Evolutionary conservation across 495 filamentous ascomycete species (phyloP).

Genomic region (Annulohypoxylon stygium): DNA sequence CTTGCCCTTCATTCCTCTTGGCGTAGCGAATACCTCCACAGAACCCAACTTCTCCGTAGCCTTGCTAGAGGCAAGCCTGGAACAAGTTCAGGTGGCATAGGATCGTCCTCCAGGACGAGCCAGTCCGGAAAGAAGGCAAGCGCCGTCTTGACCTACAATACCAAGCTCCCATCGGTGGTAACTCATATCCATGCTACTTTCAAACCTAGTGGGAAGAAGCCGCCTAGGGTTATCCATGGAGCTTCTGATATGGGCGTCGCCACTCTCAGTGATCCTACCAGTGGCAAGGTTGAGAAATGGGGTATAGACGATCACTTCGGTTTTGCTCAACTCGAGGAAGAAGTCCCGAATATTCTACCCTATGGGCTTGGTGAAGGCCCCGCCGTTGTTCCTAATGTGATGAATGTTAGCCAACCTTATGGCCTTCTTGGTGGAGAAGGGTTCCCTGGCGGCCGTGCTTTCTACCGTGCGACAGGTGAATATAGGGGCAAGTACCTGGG

Average conservation of each 20-base stretch:
- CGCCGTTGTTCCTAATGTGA: slow-evolving; percentile 81
- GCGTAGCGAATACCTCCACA: slow-evolving; percentile 91
- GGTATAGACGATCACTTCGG: slow-evolving; percentile 79
- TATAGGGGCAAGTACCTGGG: slow-evolving; percentile 81
- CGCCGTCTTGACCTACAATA: slow-evolving; percentile 80
- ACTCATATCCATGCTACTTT: slow-evolving; percentile 83
- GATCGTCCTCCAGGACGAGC: slow-evolving; percentile 59
- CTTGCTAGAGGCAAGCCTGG: slow-evolving; percentile 77
- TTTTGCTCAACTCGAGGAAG: slow-evolving; percentile 80
- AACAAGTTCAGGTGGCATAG: slow-evolving; percentile 56
- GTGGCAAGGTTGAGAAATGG: slow-evolving; percentile 85
- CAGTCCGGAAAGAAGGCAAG: slow-evolving; percentile 66
- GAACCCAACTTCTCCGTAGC: slow-evolving; percentile 86
- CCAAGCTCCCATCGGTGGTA: slow-evolving; percentile 78
- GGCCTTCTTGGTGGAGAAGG: slow-evolving; percentile 89
- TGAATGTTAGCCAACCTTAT: slow-evolving; percentile 88
- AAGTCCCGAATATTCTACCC: slow-evolving; percentile 76
- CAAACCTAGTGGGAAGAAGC: slow-evolving; percentile 71
- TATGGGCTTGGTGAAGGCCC: slow-evolving; percentile 84
- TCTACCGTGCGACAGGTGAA: slow-evolving; percentile 80
- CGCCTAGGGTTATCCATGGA: slow-evolving; percentile 84
- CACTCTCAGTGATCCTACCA: slow-evolving; percentile 79
- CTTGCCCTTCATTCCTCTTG: slow-evolving; percentile 85
- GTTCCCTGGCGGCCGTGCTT: slow-evolving; percentile 80
- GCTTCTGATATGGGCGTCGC: slow-evolving; percentile 79